Evolutionary conservation across 129 eudicot genomes (phyloP).

Genomic region (Lactuca saligna): DNA sequence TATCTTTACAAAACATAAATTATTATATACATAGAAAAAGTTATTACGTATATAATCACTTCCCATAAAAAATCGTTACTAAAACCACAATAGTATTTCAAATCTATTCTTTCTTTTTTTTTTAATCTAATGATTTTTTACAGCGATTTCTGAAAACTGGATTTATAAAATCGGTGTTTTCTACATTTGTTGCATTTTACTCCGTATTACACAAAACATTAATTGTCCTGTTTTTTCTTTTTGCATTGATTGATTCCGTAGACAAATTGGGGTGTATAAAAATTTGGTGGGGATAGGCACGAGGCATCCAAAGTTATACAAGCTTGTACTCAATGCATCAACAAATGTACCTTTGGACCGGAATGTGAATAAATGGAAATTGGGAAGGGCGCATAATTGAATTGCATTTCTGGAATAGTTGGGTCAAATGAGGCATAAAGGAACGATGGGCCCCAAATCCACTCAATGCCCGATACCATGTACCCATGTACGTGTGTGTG

Average conservation of each 20-base stretch:
- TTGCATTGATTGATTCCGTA: background rate
- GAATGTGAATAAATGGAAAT: background rate
- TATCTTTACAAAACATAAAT: too few species aligned
- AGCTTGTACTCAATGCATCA: constrained; percentile 24
- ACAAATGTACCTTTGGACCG: background rate
- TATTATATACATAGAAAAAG: too few species aligned
- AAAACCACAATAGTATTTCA: too few species aligned
- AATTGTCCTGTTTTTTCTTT: background rate
- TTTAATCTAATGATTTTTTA: too few species aligned
- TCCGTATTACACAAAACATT: background rate
- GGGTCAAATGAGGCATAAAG: constrained; percentile 21
- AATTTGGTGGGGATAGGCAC: background rate
- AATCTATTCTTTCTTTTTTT: too few species aligned
- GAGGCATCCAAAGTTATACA: constrained; percentile 10
- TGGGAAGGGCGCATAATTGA: background rate
- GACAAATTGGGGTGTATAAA: background rate
- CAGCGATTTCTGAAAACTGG: too few species aligned
- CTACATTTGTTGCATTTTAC: background rate
- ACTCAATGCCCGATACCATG: background rate
- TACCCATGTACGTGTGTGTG: constrained; percentile 20
- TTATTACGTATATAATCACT: too few species aligned
- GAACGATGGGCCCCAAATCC: constrained; percentile 13
- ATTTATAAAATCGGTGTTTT: too few species aligned
- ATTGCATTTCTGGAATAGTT: constrained; percentile 18
- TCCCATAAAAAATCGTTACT: too few species aligned